Percentiles rank a stretch among this genome's conserved stretches.
Evolutionary conservation across 108 stramenopile genomes (phyloP).

Genomic region (Seminavis robusta): DNA sequence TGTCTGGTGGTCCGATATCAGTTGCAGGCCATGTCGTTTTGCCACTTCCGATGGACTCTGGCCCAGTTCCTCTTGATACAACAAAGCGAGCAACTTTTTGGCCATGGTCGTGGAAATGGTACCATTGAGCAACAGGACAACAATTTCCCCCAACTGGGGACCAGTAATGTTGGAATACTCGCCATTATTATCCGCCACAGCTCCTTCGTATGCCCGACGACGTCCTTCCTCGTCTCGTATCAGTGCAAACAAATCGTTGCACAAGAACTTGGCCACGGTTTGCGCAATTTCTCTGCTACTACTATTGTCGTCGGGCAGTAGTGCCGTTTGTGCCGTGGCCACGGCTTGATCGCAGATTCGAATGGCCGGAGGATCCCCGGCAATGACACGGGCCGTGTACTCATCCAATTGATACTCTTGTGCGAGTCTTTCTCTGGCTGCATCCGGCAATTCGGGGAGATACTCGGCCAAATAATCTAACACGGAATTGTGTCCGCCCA

Average conservation of each 20-base stretch:
- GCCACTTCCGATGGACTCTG: conserved; percentile 55
- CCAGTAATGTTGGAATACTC: conserved; percentile 49
- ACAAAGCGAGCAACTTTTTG: conserved; percentile 60
- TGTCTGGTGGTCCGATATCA: conserved; percentile 59
- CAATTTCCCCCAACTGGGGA: conserved; percentile 56
- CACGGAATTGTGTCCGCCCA: conserved; percentile 35
- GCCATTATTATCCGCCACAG: conserved; percentile 4
- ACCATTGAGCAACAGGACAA: conserved; percentile 55
- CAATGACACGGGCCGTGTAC: conserved; percentile 53
- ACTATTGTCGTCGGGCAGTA: neutral
- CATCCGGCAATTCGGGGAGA: conserved; percentile 66
- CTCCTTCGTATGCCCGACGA: conserved; percentile 9
- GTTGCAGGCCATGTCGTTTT: conserved; percentile 43
- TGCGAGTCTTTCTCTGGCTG: conserved; percentile 44
- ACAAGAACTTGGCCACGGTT: conserved; percentile 66
- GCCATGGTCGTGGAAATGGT: conserved; percentile 75
- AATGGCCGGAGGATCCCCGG: conserved; percentile 68
- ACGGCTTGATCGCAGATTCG: conserved; percentile 68
- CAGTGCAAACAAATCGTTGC: conserved; percentile 82
- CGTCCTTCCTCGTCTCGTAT: conserved; percentile 61
- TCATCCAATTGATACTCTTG: conserved; percentile 51
- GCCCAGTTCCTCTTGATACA: conserved; percentile 43
- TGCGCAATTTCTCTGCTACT: conserved; percentile 18
- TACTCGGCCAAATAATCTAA: conserved; percentile 30
- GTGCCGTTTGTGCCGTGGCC: conserved; percentile 9